Evolutionary conservation across 2,329 filamentous ascomycete species (phyloP).

Genomic region (Sphaceloma murrayae): DNA sequence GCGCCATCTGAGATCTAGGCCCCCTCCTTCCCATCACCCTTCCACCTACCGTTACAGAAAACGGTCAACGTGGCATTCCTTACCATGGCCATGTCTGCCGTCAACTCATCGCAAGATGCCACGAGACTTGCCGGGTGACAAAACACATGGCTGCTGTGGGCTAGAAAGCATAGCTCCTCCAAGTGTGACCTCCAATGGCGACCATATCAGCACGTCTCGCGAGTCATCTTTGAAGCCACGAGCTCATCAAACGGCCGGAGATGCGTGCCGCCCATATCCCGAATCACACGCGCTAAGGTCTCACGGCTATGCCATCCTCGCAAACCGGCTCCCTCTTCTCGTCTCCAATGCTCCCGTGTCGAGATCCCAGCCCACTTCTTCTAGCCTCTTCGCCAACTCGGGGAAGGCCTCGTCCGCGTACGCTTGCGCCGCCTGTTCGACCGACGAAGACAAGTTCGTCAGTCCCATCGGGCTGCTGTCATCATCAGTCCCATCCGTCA

Average conservation of each 20-base stretch:
- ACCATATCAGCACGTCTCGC: no score
- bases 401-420: constrained; percentile 37
- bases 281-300: neutral
- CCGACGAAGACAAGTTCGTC: constrained; percentile 29
- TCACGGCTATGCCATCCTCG: constrained; percentile 1
- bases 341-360: constrained; percentile 58
- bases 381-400: constrained; percentile 35
- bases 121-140: no score
- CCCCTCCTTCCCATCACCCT: neutral
- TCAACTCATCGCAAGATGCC: no score
- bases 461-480: neutral
- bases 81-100: no score
- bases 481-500: constrained; percentile 2
- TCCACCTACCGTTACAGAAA: neutral
- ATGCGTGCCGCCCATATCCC: no score
- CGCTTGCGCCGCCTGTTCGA: constrained; percentile 35
- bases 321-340: constrained; percentile 37
- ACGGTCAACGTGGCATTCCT: neutral
- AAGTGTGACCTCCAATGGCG: no score
- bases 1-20: neutral
- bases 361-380: constrained; percentile 55
- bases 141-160: no score
- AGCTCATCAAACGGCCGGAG: neutral
- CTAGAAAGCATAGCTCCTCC: no score
- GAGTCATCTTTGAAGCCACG: no score